phyloP scores from a whole-genome alignment of 345 rosid species.

The Brassica cretica region DNA sequence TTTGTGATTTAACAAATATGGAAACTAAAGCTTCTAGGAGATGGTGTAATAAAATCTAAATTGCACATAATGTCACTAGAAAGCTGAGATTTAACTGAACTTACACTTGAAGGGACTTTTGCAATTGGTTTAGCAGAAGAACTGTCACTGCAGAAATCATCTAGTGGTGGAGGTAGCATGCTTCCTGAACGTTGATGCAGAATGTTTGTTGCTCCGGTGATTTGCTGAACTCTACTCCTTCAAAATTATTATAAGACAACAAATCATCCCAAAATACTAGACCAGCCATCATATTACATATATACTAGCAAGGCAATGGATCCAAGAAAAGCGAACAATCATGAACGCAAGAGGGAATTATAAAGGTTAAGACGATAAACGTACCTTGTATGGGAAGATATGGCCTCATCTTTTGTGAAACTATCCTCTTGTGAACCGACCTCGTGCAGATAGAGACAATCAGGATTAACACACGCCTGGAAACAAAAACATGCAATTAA shows the following conservation, averaged over 20 bases:
- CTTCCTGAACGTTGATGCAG: constrained; percentile 61
- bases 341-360: background rate
- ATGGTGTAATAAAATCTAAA: background rate
- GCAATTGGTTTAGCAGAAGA: constrained; percentile 55
- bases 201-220: constrained; percentile 58
- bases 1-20: background rate
- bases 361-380: background rate
- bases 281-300: constrained; percentile 18
- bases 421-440: constrained; percentile 76
- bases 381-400: constrained; percentile 67
- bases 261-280: constrained; percentile 37
- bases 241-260: constrained; percentile 38
- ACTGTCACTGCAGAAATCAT: constrained; percentile 48
- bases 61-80: background rate
- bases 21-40: background rate
- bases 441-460: constrained; percentile 76
- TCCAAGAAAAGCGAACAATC: constrained; percentile 2
- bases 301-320: constrained; percentile 1
- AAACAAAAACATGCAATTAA: constrained; percentile 32
- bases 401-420: constrained; percentile 68
- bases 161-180: constrained; percentile 72
- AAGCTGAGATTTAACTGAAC: constrained; percentile 23
- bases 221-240: constrained; percentile 82
- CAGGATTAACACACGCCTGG: constrained; percentile 72
- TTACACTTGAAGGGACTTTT: constrained; percentile 60